Evolutionary conservation across 2,329 filamentous ascomycete genomes (phyloP), one percentile per base, ranked within the genome.

Genomic region (Rhinocladiella mackenziei): DNA sequence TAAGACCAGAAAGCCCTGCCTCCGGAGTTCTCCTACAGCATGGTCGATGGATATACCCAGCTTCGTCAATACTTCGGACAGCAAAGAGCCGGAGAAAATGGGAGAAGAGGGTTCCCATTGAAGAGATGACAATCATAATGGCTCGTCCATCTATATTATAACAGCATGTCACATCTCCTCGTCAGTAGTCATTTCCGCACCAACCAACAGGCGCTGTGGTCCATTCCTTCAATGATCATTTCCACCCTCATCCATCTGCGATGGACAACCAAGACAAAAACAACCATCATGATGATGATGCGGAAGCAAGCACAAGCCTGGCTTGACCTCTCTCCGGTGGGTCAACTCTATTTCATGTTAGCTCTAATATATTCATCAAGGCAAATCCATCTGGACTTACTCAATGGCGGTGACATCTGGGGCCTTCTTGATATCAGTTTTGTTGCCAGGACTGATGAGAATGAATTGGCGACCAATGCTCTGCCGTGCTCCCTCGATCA

Each of bases 381-480:
- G n/a, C n/a, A n/a, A 18, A 15, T n/a, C 18, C 13, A 13, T 30
- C 13, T 37, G 17, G 25, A 60, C 64, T 48, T 64, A 68, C 62
- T 71, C 68, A 48, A 67, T 67, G 9, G 69, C 65, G 33, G 61
- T 58, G 5, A 72, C 67, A 56, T 72, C 69, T 11, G 65, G 62
- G n/a, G 66, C 63, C 32, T 65, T 58, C 19, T 58, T 67, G 41
- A 72, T 71, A 36, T 72, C 69, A 8, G 62, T 67, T 68, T 94
- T 88, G 34, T 84, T 84, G 57, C 95, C 94, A 19, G 92, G 92
- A 2, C 91, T 96, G 62, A 98, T 98, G 43, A 98, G 78, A 53
- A 98, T 89, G 60, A 94, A 98, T 63, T 98, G 92, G 50, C 88
- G 79, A 18, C 89, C 88, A n/a, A 92, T 83, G 1, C 87, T 86